phyloP scores from a whole-genome alignment of 768 basidiomycete genomes.

The Sistotremastrum suecicum region DNA sequence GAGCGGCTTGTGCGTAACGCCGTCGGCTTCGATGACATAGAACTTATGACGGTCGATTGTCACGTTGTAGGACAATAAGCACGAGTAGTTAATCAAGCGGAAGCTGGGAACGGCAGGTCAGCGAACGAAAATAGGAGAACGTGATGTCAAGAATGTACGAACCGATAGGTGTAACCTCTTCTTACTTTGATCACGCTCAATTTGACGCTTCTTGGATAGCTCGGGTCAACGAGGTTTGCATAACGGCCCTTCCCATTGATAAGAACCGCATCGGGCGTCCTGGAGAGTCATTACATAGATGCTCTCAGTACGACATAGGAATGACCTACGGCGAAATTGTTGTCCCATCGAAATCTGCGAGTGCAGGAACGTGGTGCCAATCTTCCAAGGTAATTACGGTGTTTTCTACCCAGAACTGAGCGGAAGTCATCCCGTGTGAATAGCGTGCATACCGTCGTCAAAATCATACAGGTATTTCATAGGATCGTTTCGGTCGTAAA shows the following conservation, averaged over 20 bases:
- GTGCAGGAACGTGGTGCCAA: slow-evolving; percentile 1
- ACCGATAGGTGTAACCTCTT: slow-evolving; percentile 17
- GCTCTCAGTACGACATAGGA: slow-evolving; percentile 5
- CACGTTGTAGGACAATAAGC: slow-evolving; percentile 11
- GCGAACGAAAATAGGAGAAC: slow-evolving; percentile 13
- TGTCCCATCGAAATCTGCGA: too few species aligned
- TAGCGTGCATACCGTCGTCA: slow-evolving; percentile 1
- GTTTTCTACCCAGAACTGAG: not conserved
- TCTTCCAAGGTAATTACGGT: slow-evolving; percentile 4
- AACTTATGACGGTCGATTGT: slow-evolving; percentile 29
- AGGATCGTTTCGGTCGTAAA: slow-evolving; percentile 2
- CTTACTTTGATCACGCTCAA: slow-evolving; percentile 19
- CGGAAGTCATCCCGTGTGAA: not conserved
- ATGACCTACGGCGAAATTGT: not conserved
- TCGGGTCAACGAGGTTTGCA: not conserved
- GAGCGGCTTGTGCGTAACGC: slow-evolving; percentile 22
- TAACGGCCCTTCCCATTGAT: slow-evolving; percentile 2
- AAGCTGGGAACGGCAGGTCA: not conserved
- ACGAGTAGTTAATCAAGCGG: too few species aligned
- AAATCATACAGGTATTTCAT: slow-evolving; percentile 3
- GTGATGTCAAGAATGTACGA: slow-evolving; percentile 26
- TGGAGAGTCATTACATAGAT: slow-evolving; percentile 14
- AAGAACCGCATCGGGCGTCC: slow-evolving; percentile 6
- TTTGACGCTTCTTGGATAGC: slow-evolving; percentile 17
- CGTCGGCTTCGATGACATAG: slow-evolving; percentile 29